Evolutionary conservation across 2,329 filamentous ascomycete genomes (phyloP).

Genomic region (Neofusicoccum umdonicola): DNA sequence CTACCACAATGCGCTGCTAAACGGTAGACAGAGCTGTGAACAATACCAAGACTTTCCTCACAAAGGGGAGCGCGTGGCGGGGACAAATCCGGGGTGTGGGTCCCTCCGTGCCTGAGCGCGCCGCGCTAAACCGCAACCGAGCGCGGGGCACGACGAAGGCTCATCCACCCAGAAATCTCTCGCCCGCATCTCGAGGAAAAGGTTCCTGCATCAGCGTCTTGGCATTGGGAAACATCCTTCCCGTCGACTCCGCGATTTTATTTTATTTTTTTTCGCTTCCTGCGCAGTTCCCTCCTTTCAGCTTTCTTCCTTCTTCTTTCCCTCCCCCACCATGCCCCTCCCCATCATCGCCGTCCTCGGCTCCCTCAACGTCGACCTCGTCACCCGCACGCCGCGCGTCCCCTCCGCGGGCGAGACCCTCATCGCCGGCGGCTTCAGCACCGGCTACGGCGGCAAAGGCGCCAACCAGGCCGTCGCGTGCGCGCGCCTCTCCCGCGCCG

Average conservation of each 20-base stretch:
- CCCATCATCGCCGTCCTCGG: slow-evolving; percentile 76
- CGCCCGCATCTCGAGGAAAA: too few relatives aligned
- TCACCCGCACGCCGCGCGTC: slow-evolving; percentile 81
- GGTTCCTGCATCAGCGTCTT: too few relatives aligned
- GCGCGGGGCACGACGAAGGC: background rate
- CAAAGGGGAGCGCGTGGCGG: background rate
- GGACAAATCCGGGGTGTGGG: background rate
- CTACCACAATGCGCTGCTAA: background rate
- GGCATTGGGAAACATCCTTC: too few relatives aligned
- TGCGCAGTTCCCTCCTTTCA: too few relatives aligned
- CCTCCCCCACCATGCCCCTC: background rate
- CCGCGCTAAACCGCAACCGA: background rate
- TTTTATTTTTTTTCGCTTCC: too few relatives aligned
- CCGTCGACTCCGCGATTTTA: too few relatives aligned
- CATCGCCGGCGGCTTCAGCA: slow-evolving; percentile 72
- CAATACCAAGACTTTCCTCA: background rate
- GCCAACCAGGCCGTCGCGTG: slow-evolving; percentile 93
- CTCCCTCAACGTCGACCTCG: slow-evolving; percentile 92
- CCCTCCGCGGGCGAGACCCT: slow-evolving; percentile 85
- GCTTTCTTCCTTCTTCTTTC: too few relatives aligned
- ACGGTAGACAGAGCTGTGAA: background rate
- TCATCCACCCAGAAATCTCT: too few relatives aligned
- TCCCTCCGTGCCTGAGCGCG: background rate
- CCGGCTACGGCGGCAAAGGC: slow-evolving; percentile 86
- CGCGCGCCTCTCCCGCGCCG: slow-evolving; percentile 70